phyloP scores from a whole-genome alignment of 148 eudicot species.

The Diospyros kaki region DNA sequence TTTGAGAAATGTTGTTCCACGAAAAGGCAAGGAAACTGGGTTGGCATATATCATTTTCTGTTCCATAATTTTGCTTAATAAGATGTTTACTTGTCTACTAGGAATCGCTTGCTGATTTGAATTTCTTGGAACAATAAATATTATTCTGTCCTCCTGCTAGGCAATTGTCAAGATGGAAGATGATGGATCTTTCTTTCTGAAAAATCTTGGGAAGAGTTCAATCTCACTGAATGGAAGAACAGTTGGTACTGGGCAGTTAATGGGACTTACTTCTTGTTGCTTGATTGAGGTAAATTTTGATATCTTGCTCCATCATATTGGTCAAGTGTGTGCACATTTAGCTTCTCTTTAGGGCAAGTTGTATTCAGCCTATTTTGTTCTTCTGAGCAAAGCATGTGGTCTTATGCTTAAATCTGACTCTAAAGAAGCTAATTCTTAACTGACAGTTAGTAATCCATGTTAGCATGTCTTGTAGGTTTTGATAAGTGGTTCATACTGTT shows the following conservation, averaged over 20 bases:
- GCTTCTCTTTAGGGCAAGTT: no score
- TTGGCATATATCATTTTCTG: background rate
- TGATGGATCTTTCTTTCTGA: conserved; percentile 66
- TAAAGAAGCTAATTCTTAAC: background rate
- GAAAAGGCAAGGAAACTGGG: background rate
- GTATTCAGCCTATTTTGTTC: background rate
- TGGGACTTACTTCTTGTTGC: conserved; percentile 50
- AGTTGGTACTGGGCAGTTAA: conserved; percentile 37
- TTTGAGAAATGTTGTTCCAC: background rate
- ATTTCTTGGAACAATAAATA: background rate
- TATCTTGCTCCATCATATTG: conserved; percentile 14
- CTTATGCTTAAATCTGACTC: background rate
- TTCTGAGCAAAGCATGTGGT: background rate
- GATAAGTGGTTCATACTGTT: background rate
- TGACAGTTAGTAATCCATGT: background rate
- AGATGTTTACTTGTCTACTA: background rate
- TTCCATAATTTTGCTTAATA: background rate
- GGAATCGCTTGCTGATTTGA: conserved; percentile 14
- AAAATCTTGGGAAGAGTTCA: conserved; percentile 64
- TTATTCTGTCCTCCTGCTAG: conserved; percentile 28
- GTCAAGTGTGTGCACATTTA: background rate
- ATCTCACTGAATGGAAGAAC: conserved; percentile 56
- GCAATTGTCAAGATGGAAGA: conserved; percentile 74
- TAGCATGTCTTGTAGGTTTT: background rate
- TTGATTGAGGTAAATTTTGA: conserved; percentile 63